Evolutionary conservation across 768 basidiomycete genomes (phyloP).

Genomic region (Phylloporus arenicola): DNA sequence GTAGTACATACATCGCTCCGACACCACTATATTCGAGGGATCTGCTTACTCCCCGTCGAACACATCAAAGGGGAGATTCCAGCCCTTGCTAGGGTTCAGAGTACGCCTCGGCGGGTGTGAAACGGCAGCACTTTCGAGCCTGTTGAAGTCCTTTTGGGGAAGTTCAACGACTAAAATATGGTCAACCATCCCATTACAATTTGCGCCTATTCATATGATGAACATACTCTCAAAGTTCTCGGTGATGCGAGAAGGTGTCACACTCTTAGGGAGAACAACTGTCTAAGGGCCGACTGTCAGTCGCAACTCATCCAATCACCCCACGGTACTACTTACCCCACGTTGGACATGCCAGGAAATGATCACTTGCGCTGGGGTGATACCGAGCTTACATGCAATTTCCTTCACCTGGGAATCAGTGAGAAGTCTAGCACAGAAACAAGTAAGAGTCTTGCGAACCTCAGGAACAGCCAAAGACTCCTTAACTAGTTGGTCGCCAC

Average conservation of each 20-base stretch:
- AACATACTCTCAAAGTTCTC: slow-evolving; percentile 62
- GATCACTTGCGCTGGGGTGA: slow-evolving; percentile 71
- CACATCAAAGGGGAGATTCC: slow-evolving; percentile 59
- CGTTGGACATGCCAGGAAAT: slow-evolving; percentile 76
- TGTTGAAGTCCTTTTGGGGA: slow-evolving; percentile 36
- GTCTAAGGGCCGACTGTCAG: slow-evolving; percentile 36
- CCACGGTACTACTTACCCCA: slow-evolving; percentile 42
- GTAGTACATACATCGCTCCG: too few relatives aligned
- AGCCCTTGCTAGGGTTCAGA: slow-evolving; percentile 53
- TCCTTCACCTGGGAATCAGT: slow-evolving; percentile 38
- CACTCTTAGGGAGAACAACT: slow-evolving; percentile 73
- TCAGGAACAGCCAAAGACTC: slow-evolving; percentile 55
- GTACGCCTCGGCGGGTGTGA: slow-evolving; percentile 53
- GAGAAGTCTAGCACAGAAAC: not conserved
- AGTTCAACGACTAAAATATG: slow-evolving; percentile 27
- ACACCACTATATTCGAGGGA: not conserved
- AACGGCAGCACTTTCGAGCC: slow-evolving; percentile 35
- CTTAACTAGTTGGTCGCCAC: slow-evolving; percentile 53
- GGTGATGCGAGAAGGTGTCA: slow-evolving; percentile 58
- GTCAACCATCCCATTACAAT: not conserved
- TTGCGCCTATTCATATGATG: not conserved
- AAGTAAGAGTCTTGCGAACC: slow-evolving; percentile 24
- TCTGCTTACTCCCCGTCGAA: slow-evolving; percentile 42
- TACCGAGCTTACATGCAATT: slow-evolving; percentile 56
- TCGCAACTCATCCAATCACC: not conserved